phyloP scores from a whole-genome alignment of 73 alveolate genomes.

The Effrenium voratum region DNA sequence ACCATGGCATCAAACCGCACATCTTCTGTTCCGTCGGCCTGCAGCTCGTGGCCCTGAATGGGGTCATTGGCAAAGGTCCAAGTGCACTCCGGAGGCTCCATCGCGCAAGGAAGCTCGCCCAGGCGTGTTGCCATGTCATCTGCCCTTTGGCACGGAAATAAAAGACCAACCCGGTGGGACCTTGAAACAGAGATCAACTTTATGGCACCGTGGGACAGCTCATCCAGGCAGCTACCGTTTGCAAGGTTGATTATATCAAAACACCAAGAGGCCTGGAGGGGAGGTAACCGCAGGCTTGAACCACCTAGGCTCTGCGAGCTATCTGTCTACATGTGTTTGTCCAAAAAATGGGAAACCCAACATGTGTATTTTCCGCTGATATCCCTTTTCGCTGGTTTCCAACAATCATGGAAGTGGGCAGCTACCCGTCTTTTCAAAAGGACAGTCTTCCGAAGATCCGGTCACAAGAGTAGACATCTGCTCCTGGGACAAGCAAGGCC shows the following conservation, averaged over 20 bases:
- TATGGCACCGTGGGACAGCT: too few species aligned
- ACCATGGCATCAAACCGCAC: neutral
- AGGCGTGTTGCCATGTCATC: neutral
- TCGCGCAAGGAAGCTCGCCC: neutral
- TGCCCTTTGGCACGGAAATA: neutral
- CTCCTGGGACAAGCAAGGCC: neutral
- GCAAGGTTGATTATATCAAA: neutral
- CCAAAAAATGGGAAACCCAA: too few species aligned
- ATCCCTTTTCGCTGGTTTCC: too few species aligned
- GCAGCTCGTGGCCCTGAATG: constrained; percentile 19
- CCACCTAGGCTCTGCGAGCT: too few species aligned
- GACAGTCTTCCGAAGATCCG: neutral
- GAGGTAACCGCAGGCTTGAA: too few species aligned
- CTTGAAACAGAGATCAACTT: too few species aligned
- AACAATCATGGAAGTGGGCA: neutral
- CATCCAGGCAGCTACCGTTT: neutral
- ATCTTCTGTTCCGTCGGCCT: neutral
- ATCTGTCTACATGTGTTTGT: too few species aligned
- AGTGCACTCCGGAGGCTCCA: neutral
- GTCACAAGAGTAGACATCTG: neutral
- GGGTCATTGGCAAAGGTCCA: constrained; percentile 17
- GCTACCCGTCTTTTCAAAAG: neutral
- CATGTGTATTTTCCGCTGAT: too few species aligned
- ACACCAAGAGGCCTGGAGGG: neutral
- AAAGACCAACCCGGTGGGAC: too few species aligned